Base-by-base conservation (phyloP, 495 filamentous ascomycete species). In the Pyrenopolyporus hunteri region DNA sequence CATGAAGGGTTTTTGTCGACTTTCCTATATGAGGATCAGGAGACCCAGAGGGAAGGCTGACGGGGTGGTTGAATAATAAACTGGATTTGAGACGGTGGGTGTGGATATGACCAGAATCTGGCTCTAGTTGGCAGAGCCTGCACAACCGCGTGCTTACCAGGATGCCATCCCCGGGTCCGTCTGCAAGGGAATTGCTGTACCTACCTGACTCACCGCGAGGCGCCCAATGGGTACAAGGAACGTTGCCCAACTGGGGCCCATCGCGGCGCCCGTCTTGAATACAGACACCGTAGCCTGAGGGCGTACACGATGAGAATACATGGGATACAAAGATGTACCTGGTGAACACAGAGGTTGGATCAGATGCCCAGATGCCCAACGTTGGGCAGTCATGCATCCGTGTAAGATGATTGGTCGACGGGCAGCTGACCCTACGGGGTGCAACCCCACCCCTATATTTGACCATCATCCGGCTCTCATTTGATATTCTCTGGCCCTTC, bases 121-220 rank as follows among this genome's bases (percentile, higher is more conserved):
- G 53, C 36, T 42, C 46, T 47, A 51, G 45, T 37, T 43, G 45
- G 35, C 42, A 47, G 29, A 17, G 20, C 16, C 53, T 59, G 42
- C 48, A 25, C 42, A 26, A 39, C 62, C 63, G 63, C 63, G 63
- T 66, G 63, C 63, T 56, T 29, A 50, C 63, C 40, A 60, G 63
- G 63, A 66, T 66, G 17, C 50, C 46, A 52, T 66, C 52, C 51
- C 57, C 57, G 57, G 63, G 62, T 57, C 61, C 4, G 28, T 43
- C 63, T 60, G 63, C 62, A 66, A 60, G 63, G 57, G 56, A 60
- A 60, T 46, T 49, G 62, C 44, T 65, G 55, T 65, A 54, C 55
- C 51, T 61, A 60, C 63, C 52, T 66, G 63, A 66, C 51, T 66
- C 63, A 66, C 63, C 57, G 62, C 52, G 51, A 66, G 63, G 63